Percentiles rank a stretch among this genome's conserved stretches.
Evolutionary conservation across 2,329 filamentous ascomycete genomes (phyloP).

Genomic region (Arthrobotrys musiformis): DNA sequence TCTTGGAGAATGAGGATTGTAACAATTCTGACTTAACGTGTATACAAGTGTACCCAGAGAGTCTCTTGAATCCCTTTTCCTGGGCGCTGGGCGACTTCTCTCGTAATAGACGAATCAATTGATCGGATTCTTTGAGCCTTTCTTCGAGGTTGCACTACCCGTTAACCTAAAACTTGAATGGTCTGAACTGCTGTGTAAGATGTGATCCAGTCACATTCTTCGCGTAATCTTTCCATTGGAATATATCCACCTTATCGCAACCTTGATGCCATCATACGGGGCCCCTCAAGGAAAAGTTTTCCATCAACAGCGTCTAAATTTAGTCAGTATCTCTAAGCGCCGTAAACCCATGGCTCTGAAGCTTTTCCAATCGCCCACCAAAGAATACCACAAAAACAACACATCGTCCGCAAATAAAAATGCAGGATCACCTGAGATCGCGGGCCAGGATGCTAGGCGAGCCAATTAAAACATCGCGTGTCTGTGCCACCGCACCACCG

Average conservation of each 20-base stretch:
- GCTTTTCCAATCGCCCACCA: neutral
- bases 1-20: too few relatives aligned
- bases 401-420: neutral
- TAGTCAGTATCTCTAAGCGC: constrained; percentile 27
- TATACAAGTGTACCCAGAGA: too few relatives aligned
- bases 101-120: too few relatives aligned
- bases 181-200: neutral
- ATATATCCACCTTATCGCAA: neutral
- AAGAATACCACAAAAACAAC: constrained; percentile 47
- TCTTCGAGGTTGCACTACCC: neutral
- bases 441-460: constrained; percentile 21
- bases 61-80: too few relatives aligned
- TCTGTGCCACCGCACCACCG: constrained; percentile 28
- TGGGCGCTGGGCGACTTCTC: too few relatives aligned
- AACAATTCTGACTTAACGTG: too few relatives aligned
- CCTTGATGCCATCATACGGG: neutral
- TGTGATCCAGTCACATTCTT: neutral
- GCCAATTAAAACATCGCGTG: constrained; percentile 23
- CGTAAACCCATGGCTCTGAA: constrained; percentile 2
- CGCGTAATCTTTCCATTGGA: neutral
- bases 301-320: constrained; percentile 16
- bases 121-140: neutral
- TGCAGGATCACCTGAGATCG: neutral
- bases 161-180: neutral
- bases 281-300: neutral